Base-by-base conservation (phyloP, 1,284 basidiomycete species). In the Mycosarcoma mackinlayi region DNA sequence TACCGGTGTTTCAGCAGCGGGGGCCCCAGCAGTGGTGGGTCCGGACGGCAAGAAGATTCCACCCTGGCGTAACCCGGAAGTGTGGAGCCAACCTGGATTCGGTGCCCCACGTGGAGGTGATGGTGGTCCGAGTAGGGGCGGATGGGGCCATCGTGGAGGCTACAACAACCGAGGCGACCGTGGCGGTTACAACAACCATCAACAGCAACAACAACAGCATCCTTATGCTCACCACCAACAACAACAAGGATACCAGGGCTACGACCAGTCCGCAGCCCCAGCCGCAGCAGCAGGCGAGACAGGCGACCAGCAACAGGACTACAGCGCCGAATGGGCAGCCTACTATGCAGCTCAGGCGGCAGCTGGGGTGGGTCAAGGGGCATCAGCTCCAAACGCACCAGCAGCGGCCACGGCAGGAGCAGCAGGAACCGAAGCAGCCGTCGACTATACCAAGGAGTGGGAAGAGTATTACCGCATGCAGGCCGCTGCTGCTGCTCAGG, bases 371-470 rank as follows among this genome's bases (percentile, higher is more conserved):
- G 45, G 21, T 19, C 42, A 21, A 11, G 49, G 25, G 10, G 34
- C 52, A n/a, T n/a, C n/a, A 8, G 37, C 19, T 19, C 18, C 37
- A 1, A 5, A 6, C 0, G 66, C 58, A 14, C 46, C 69, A 18
- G 51, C 53, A 24, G 61, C 44, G 7, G 54, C 47, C 3, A 53
- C 53, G 57, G 49, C 58, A 51, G 27, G 21, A 27, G 51, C 47
- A 25, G 53, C 27, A 19, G 57, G 46, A 13, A 28, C 47, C 27
- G 34, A 53, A 53, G 38, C 28, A 13, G 41, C 14, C 5, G 55
- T 58, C 27, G 80, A 81, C 51, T 81, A 81, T 47, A 67, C 75
- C 18, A 81, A 81, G 57, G 78, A 81, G 42, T 81, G 80, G 80
- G 78, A 79, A 53, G 80, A 81, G 54, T 67, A 71, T 44, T 75